Evolutionary conservation across 2,329 filamentous ascomycete genomes (phyloP).

Genomic region (Pseudocercospora crystallina): DNA sequence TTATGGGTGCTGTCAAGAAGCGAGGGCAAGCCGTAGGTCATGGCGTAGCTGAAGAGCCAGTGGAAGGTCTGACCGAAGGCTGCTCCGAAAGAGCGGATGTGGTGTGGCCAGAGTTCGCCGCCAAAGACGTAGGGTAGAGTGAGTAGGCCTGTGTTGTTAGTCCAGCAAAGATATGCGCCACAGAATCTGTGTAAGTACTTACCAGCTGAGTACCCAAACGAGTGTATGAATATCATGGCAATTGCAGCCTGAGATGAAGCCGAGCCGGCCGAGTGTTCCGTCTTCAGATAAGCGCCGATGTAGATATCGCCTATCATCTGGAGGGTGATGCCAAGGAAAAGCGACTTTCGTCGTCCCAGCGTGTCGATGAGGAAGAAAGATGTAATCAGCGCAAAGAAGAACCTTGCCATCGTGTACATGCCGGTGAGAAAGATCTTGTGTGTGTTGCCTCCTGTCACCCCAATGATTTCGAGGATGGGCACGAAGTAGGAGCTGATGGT

Average conservation of each 20-base stretch:
- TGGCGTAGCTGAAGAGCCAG: constrained; percentile 45
- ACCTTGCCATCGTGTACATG: constrained; percentile 47
- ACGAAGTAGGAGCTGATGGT: constrained; percentile 47
- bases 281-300: constrained; percentile 43
- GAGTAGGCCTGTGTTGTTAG: no score
- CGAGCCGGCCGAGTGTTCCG: constrained; percentile 26
- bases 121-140: constrained; percentile 49
- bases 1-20: constrained; percentile 38
- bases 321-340: constrained; percentile 38
- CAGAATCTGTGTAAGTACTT: no score
- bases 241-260: constrained; percentile 42
- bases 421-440: constrained; percentile 41
- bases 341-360: constrained; percentile 31
- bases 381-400: constrained; percentile 43
- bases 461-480: constrained; percentile 43
- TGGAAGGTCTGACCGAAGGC: constrained; percentile 42
- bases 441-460: constrained; percentile 31
- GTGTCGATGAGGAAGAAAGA: constrained; percentile 48
- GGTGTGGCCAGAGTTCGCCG: constrained; percentile 48
- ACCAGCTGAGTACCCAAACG: constrained; percentile 42
- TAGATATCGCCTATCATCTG: constrained; percentile 46
- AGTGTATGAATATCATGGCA: constrained; percentile 47
- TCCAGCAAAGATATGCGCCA: no score
- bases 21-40: constrained; percentile 37
- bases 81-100: constrained; percentile 46